Conservation (phyloP, 106 monocot genomes). For the Dioscorea zingiberensis region DNA sequence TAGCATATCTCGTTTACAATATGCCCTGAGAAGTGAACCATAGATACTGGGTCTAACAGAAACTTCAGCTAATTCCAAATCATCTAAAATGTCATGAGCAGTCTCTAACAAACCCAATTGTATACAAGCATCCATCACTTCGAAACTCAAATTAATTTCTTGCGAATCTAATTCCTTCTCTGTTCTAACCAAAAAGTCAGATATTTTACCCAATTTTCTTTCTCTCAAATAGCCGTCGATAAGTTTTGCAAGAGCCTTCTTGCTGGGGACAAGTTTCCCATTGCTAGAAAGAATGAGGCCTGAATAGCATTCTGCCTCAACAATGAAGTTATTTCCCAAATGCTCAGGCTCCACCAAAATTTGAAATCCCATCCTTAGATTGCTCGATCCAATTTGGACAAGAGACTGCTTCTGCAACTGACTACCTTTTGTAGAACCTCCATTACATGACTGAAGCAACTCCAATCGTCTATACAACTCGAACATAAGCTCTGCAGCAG, state of each 20-base stretch:
- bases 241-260: slow-evolving; percentile 67
- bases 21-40: slow-evolving; percentile 45
- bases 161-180: slow-evolving; percentile 22
- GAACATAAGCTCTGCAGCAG: slow-evolving; percentile 57
- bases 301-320: slow-evolving; percentile 16
- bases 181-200: slow-evolving; percentile 40
- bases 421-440: too few relatives aligned
- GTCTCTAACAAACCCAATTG: slow-evolving; percentile 70
- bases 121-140: slow-evolving; percentile 60
- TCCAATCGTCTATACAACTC: slow-evolving; percentile 33
- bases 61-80: slow-evolving; percentile 46
- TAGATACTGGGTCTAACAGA: slow-evolving; percentile 26
- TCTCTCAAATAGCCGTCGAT: slow-evolving; percentile 55
- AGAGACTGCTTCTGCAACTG: slow-evolving; percentile 19
- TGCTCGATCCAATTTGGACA: slow-evolving; percentile 64
- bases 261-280: slow-evolving; percentile 57
- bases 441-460: slow-evolving; percentile 1
- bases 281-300: slow-evolving; percentile 35
- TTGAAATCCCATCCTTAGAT: slow-evolving; percentile 48
- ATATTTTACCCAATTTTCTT: slow-evolving; percentile 39
- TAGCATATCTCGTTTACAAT: slow-evolving; percentile 27
- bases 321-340: slow-evolving; percentile 32
- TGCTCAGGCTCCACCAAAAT: slow-evolving; percentile 34
- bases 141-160: slow-evolving; percentile 24
- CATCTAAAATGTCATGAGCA: slow-evolving; percentile 90